phyloP scores from a whole-genome alignment of 2,329 filamentous ascomycete genomes.

The Gnomoniopsis smithogilvyi region DNA sequence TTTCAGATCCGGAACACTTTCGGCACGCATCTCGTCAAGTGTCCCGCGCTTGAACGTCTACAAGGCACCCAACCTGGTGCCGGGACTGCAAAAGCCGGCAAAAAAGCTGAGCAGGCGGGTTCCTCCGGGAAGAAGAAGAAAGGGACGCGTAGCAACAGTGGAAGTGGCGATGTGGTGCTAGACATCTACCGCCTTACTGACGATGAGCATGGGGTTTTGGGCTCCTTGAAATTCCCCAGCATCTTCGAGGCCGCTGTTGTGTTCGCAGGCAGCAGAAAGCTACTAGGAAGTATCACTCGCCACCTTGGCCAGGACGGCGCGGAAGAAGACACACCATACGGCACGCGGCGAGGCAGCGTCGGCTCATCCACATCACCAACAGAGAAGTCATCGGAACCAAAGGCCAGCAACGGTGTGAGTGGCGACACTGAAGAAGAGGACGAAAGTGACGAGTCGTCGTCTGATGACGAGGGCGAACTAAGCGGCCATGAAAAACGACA shows the following conservation, averaged over 20 bases:
- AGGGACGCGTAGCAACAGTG: not conserved
- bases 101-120: not conserved
- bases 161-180: slow-evolving; percentile 12
- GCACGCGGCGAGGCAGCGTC: not conserved
- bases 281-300: slow-evolving; percentile 13
- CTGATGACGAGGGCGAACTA: not conserved
- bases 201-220: slow-evolving; percentile 21
- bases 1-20: slow-evolving; percentile 21
- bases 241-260: slow-evolving; percentile 19
- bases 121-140: not conserved
- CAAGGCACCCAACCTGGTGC: not conserved
- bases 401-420: not conserved
- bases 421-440: not conserved
- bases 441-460: not conserved
- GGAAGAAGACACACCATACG: not conserved
- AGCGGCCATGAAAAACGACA: slow-evolving; percentile 13
- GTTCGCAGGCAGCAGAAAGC: slow-evolving; percentile 21
- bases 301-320: slow-evolving; percentile 5
- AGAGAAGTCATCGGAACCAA: not conserved
- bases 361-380: not conserved
- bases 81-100: not conserved
- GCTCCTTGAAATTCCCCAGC: slow-evolving; percentile 10
- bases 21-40: slow-evolving; percentile 21
- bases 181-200: slow-evolving; percentile 22
- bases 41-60: slow-evolving; percentile 10